A percentile compares a stretch with the other conserved stretches of the same genome.
These are phyloP conservation scores for Leishmania guyanensis DNA, from an alignment of 208 protist species.

Conservation along the genomic window DNA sequence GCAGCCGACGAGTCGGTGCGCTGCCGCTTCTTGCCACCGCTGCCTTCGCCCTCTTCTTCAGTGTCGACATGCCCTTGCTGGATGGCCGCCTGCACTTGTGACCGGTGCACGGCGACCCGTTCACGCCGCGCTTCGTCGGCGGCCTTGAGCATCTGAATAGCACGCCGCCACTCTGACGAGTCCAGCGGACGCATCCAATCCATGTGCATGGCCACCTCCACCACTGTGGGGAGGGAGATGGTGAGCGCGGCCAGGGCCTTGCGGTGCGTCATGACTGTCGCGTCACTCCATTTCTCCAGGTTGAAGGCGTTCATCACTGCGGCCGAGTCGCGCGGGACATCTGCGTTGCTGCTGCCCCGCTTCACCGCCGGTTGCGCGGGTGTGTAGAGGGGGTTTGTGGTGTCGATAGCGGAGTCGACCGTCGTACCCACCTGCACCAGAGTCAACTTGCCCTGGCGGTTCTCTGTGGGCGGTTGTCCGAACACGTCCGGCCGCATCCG, in stretches of 20 bases:
- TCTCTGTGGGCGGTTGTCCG: slow-evolving; percentile 74
- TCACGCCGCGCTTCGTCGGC: slow-evolving; percentile 74
- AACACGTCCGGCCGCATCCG: slow-evolving; percentile 73
- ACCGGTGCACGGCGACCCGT: slow-evolving; percentile 52
- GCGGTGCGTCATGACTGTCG: slow-evolving; percentile 60
- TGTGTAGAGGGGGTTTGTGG: slow-evolving; percentile 40
- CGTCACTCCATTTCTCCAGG: slow-evolving; percentile 43
- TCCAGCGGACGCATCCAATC: slow-evolving; percentile 45
- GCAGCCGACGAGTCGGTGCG: not conserved
- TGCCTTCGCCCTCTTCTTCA: not conserved
- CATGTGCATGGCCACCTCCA: slow-evolving; percentile 80
- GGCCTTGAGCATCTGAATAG: slow-evolving; percentile 62
- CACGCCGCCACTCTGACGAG: slow-evolving; percentile 45
- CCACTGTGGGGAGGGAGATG: slow-evolving; percentile 62
- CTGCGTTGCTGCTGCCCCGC: slow-evolving; percentile 2
- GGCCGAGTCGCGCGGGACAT: slow-evolving; percentile 10
- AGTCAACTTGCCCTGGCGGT: slow-evolving; percentile 52
- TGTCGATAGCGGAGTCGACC: slow-evolving; percentile 33
- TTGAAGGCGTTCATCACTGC: slow-evolving; percentile 44
- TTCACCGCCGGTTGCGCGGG: not conserved
- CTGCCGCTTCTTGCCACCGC: not conserved
- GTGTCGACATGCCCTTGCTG: not conserved
- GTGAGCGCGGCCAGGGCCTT: slow-evolving; percentile 62
- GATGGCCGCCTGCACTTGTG: slow-evolving; percentile 36
- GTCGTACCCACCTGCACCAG: slow-evolving; percentile 39